Conservation (phyloP, 306 rosid species). For the Trifolium dubium region DNA sequence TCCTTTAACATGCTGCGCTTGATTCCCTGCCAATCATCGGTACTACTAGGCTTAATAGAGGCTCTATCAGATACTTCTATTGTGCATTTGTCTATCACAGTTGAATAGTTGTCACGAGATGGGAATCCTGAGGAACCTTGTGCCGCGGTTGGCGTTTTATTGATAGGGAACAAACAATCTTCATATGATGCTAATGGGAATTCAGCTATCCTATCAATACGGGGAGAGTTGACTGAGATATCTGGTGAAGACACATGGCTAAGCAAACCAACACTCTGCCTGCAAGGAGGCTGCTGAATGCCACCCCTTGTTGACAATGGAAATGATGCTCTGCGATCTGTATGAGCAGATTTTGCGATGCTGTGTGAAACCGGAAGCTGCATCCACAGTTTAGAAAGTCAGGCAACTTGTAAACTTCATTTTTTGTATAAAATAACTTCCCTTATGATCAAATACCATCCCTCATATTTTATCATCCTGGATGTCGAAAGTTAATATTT, state of each 20-base stretch:
- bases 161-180: conserved; percentile 55
- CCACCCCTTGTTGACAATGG: conserved; percentile 61
- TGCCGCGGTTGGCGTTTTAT: conserved; percentile 48
- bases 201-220: conserved; percentile 95
- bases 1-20: conserved; percentile 61
- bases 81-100: conserved; percentile 91
- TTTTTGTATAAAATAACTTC: conserved; percentile 16
- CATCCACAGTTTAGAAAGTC: conserved; percentile 42
- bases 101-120: conserved; percentile 61
- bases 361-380: conserved; percentile 64
- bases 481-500: conserved; percentile 12
- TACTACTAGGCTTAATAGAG: conserved; percentile 52
- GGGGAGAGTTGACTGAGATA: conserved; percentile 93
- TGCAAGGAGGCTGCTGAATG: conserved; percentile 50
- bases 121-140: conserved; percentile 65
- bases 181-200: conserved; percentile 85
- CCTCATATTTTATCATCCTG: neutral
- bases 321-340: conserved; percentile 82
- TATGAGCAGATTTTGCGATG: conserved; percentile 48
- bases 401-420: conserved; percentile 3
- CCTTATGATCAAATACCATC: conserved; percentile 17
- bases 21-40: conserved; percentile 71
- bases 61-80: conserved; percentile 64
- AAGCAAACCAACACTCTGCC: conserved; percentile 51
- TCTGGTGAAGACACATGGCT: conserved; percentile 71